Evolutionary conservation across 495 filamentous ascomycete species (phyloP).

Genomic region (Neurospora pannonica): DNA sequence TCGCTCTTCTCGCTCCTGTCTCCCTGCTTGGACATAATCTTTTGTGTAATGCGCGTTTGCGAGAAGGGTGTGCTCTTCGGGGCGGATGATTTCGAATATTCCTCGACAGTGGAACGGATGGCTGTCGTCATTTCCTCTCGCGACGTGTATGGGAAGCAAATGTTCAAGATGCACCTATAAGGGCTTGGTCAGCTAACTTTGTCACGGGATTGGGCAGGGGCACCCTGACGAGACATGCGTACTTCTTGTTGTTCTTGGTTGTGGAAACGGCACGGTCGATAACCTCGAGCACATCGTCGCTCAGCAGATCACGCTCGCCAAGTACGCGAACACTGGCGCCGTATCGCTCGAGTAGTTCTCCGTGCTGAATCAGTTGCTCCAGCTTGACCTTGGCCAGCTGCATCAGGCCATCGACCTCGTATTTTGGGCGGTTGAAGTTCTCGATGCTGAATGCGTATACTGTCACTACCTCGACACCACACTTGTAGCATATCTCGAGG

Average conservation of each 20-base stretch:
- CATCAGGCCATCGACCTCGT: conserved; percentile 96
- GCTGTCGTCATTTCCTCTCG: conserved; percentile 93
- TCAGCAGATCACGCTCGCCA: conserved; percentile 69
- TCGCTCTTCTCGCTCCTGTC: conserved; percentile 32
- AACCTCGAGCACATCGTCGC: conserved; percentile 77
- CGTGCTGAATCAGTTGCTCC: conserved; percentile 81
- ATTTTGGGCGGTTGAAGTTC: conserved; percentile 97
- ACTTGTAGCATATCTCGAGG: conserved; percentile 95
- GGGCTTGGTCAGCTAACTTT: conserved; percentile 7
- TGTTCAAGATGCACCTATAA: conserved; percentile 69
- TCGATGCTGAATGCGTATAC: conserved; percentile 98
- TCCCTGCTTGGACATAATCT: conserved; percentile 55
- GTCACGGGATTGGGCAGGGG: neutral
- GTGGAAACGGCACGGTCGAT: conserved; percentile 73
- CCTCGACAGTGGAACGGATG: conserved; percentile 73
- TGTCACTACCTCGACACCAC: conserved; percentile 87
- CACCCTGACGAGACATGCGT: conserved; percentile 7
- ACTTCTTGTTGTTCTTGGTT: conserved; percentile 76
- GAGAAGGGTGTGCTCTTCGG: conserved; percentile 64
- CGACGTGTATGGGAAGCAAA: conserved; percentile 96
- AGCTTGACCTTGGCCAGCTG: conserved; percentile 95
- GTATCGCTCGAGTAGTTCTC: conserved; percentile 85
- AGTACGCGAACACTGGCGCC: conserved; percentile 78
- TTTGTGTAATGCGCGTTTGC: conserved; percentile 74
- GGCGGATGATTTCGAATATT: conserved; percentile 61